Evolutionary conservation across 192 early-diverging fungal species (phyloP), one percentile per base, ranked within the genome.

Genomic region (Cetraspora pellucida): DNA sequence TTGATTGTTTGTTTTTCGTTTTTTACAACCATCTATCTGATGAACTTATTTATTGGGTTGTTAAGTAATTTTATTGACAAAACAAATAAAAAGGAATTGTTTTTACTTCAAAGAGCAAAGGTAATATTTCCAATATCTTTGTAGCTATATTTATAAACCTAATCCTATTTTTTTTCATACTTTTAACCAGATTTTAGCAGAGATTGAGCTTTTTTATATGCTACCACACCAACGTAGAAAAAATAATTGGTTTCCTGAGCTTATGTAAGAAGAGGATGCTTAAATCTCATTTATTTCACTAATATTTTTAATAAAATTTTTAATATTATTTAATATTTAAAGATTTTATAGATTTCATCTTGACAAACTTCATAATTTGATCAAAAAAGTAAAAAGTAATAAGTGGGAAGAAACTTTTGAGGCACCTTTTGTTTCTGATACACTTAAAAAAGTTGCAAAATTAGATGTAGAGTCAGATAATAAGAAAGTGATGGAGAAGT

Each of bases 31-130:
- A 28, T 61, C 6, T 61, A 61, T 61, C 27, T 61, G 13, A 61
- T 61, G 59, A 61, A 61, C 27, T 30, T 61, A 28, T 28, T 61
- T 28, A 61, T 61, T 28, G 59, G 59, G 9, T 25, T 61, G 14
- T 7, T 61, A 16, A 61, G 28, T 61, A 61, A 17, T 14, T 23
- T 14, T 1, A 61, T 61, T 61, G 59, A 78, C 69, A 82, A 74
- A 54, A 59, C 55, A 28, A 21, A 49, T n/a, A 30, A 19, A 19
- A 28, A 43, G 16, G 50, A 17, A 2, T 77, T 19, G 13, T 61
- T 43, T 60, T 63, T 75, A 37, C 2, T 60, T 10, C 75, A 52
- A 30, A 55, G 74, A 70, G 30, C 45, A 13, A 16, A n/a, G 79
- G 66, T 82, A n/a, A 61, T 28, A 27, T 59, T 8, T 10, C 14